Conservation (phyloP, 2,329 filamentous ascomycete genomes). For the Calycina herbarum region DNA sequence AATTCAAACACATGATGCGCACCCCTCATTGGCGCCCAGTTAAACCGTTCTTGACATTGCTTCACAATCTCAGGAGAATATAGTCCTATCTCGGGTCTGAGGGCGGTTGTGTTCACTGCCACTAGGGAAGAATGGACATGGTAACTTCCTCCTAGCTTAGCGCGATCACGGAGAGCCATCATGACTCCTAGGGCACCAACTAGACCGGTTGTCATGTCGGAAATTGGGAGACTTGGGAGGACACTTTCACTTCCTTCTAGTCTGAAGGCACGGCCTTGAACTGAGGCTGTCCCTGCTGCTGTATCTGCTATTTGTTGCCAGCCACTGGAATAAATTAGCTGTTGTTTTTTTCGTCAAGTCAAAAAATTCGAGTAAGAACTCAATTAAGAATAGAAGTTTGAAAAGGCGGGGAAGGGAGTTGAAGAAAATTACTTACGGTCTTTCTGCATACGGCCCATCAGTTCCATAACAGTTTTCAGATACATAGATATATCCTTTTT, state of each 20-base stretch:
- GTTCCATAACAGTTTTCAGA: slow-evolving; percentile 52
- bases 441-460: slow-evolving; percentile 45
- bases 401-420: no score
- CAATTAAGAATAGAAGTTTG: no score
- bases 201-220: slow-evolving; percentile 66
- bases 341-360: no score
- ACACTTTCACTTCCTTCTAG: slow-evolving; percentile 60
- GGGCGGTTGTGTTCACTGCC: slow-evolving; percentile 66
- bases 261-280: slow-evolving; percentile 56
- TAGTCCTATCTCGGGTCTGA: slow-evolving; percentile 51
- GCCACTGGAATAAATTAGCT: slow-evolving; percentile 30
- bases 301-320: slow-evolving; percentile 68
- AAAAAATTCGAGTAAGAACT: no score
- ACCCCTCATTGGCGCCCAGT: not conserved
- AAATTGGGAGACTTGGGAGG: slow-evolving; percentile 61
- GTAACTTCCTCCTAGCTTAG: slow-evolving; percentile 62
- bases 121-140: slow-evolving; percentile 60
- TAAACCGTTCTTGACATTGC: slow-evolving; percentile 10
- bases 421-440: slow-evolving; percentile 31
- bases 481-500: slow-evolving; percentile 48
- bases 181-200: slow-evolving; percentile 66
- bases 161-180: slow-evolving; percentile 59
- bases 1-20: slow-evolving; percentile 15
- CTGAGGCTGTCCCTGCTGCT: slow-evolving; percentile 57
- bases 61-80: slow-evolving; percentile 48